A percentile compares a stretch with the other conserved stretches of the same genome.
These are phyloP conservation scores for Bremia lactucae DNA, from an alignment of 352 stramenopile species.

Conservation along the genomic window DNA sequence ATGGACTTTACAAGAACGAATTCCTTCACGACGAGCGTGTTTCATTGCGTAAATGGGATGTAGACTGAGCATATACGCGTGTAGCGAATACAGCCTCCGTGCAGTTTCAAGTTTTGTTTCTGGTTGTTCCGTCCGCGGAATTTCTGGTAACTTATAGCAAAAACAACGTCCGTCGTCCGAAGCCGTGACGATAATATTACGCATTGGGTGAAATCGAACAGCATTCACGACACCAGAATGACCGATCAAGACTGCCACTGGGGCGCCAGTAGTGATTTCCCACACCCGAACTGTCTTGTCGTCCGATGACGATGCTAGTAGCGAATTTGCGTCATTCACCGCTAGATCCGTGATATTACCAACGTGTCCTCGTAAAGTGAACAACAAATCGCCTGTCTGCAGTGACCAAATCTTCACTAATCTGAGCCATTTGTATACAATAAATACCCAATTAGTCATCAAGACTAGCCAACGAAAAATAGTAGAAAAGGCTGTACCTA, in stretches of 20 bases:
- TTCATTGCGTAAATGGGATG: slow-evolving; percentile 74
- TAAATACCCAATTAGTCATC: background rate
- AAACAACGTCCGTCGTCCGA: slow-evolving; percentile 88
- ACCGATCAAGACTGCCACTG: slow-evolving; percentile 75
- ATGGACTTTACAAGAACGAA: slow-evolving; percentile 64
- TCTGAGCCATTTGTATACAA: slow-evolving; percentile 23
- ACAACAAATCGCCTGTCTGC: slow-evolving; percentile 64
- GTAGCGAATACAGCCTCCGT: slow-evolving; percentile 51
- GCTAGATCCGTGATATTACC: slow-evolving; percentile 86
- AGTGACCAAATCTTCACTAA: slow-evolving; percentile 96
- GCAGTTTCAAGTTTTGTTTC: slow-evolving; percentile 77
- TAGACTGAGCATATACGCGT: slow-evolving; percentile 73
- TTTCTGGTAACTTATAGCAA: slow-evolving; percentile 83
- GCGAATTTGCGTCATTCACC: slow-evolving; percentile 71
- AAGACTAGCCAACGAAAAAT: background rate
- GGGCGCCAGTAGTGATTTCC: slow-evolving; percentile 74
- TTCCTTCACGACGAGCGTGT: slow-evolving; percentile 37
- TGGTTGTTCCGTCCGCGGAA: slow-evolving; percentile 30
- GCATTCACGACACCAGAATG: slow-evolving; percentile 83
- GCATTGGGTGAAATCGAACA: slow-evolving; percentile 76
- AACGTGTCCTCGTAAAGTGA: slow-evolving; percentile 77
- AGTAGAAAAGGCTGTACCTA: slow-evolving; percentile 28
- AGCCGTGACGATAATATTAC: slow-evolving; percentile 85
- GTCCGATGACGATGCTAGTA: slow-evolving; percentile 80
- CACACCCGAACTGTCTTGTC: slow-evolving; percentile 85